A percentile compares a stretch with the other conserved stretches of the same genome.
These are phyloP conservation scores for Pestalotiopsis sp. DNA, from an alignment of 2,329 filamentous ascomycete genomes.

Conservation along the genomic window DNA sequence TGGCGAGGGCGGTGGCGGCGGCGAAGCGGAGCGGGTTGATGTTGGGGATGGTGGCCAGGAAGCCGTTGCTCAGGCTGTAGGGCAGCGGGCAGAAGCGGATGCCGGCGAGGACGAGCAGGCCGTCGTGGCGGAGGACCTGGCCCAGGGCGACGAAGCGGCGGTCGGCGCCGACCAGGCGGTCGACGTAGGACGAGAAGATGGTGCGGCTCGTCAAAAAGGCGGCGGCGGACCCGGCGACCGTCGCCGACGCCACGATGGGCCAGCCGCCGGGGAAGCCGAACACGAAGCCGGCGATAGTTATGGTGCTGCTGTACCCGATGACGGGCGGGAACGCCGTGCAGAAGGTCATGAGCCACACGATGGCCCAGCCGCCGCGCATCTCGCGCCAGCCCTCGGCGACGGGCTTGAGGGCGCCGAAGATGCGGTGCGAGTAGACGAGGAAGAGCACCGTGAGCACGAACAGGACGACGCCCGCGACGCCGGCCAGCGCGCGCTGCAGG, in stretches of 20 bases:
- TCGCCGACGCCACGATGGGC: conserved; percentile 80
- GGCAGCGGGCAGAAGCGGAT: conserved; percentile 91
- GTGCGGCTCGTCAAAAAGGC: conserved; percentile 83
- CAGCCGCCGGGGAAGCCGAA: conserved; percentile 68
- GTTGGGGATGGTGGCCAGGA: conserved; percentile 90
- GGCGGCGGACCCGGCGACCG: conserved; percentile 74
- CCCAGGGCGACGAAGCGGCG: conserved; percentile 86
- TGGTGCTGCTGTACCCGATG: conserved; percentile 81
- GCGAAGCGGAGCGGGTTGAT: conserved; percentile 78
- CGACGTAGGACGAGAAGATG: conserved; percentile 76
- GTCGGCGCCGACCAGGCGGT: conserved; percentile 79
- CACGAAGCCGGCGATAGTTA: conserved; percentile 56
- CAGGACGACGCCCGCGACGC: conserved; percentile 51
- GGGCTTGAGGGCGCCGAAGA: conserved; percentile 77
- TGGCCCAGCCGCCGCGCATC: conserved; percentile 70
- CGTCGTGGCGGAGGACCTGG: conserved; percentile 87
- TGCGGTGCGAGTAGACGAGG: conserved; percentile 75
- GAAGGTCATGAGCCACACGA: conserved; percentile 78
- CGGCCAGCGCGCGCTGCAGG: conserved; percentile 63
- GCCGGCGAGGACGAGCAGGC: conserved; percentile 84
- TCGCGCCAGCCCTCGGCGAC: conserved; percentile 77
- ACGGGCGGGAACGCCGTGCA: conserved; percentile 82
- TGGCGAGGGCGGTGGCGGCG: conserved; percentile 78
- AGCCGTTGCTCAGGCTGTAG: conserved; percentile 91
- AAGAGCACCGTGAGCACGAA: conserved; percentile 66